Base-by-base conservation (phyloP, 495 filamentous ascomycete genomes). In the Polyplosphaeria fusca region DNA sequence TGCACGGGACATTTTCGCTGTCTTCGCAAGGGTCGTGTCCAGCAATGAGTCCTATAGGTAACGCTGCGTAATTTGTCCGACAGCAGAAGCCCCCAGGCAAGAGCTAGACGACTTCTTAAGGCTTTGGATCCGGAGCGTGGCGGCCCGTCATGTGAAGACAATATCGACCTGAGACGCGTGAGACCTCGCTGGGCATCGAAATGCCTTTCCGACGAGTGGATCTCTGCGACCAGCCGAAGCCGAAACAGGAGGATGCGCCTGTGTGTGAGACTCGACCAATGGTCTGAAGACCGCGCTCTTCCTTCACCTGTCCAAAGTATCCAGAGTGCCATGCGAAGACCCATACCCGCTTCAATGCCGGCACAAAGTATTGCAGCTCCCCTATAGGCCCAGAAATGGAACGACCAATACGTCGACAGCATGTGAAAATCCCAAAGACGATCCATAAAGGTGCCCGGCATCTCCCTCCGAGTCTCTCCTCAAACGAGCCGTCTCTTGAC, bases 151-250 rank as follows among this genome's bases (percentile, higher is more conserved):
- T 32, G 32, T 42, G 40, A 58, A 41, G 50, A 60, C 55, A 24
- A 45, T 55, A 59, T 24, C 44, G 38, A 37, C 25, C 43, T 39
- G 47, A 26, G 39, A 49, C 37, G 32, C 42, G 38, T 48, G 49
- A 58, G 54, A 62, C 66, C 63, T 70, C 67, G 66, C 61, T 63
- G 55, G 56, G 56, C 28, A 41, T 18, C 47, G 38, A 55, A 27
- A 18, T 55, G 67, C 62, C 62, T 28, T 71, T 69, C 68, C 19
- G 68, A 60, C 68, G 61, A 68, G 68, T 69, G 66, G 62, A 67
- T 55, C 52, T 61, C 58, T 43, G 52, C 48, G 61, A 60, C 40
- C 38, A 46, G 20, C 28, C 22, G 32, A 47, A 46, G 38, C 22
- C 37, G 26, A 57, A 46, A 24, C 52, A 41, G 52, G 56, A 37